Evolutionary conservation across 176 grass and related monocot genomes (phyloP), one percentile per base, ranked within the genome.

Genomic region (Zizania latifolia): DNA sequence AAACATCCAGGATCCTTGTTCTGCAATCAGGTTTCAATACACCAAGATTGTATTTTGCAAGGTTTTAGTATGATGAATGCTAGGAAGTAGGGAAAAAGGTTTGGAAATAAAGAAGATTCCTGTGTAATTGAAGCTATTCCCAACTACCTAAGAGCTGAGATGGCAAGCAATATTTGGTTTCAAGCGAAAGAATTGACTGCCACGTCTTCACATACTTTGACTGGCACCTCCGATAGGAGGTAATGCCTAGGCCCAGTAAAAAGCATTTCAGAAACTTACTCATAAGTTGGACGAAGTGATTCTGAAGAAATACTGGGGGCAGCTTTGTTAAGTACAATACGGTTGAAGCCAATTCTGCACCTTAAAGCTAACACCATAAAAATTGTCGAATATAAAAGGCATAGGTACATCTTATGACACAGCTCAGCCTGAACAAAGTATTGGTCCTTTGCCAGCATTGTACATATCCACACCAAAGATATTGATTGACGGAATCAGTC

Each of bases 171-270:
- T n/a, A n/a, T n/a, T n/a, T n/a, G 32, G 61, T 83, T 82, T 83
- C 74, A 79, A 87, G 80, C 41, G 60, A 78, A 78, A 83, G 80
- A 68, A 78, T 74, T 78, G 74, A 68, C 48, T 50, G 6, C 0
- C 68, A 82, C 14, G 15, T 33, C 68, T 37, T 72, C 60, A 23
- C n/a, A 30, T 61, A 43, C 59, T 78, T 82, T 73, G 51, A 78
- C 60, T 67, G 14, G 6, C 55, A 62, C 44, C 11, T 68, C 24
- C 34, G 44, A 26, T 28, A 76, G 29, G 45, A 22, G 29, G 55
- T 30, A 24, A 29, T 11, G 17, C 38, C 36, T 37, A 30, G 29
- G 32, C 65, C 50, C 58, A 65, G 46, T 45, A 56, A 56, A 59
- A 12, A 31, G 24, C 38, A 60, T 72, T 58, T 13, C 1, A 51